Evolutionary conservation across 371 early-diverging fungal species (phyloP).

Genomic region (Smittium mucronatum): DNA sequence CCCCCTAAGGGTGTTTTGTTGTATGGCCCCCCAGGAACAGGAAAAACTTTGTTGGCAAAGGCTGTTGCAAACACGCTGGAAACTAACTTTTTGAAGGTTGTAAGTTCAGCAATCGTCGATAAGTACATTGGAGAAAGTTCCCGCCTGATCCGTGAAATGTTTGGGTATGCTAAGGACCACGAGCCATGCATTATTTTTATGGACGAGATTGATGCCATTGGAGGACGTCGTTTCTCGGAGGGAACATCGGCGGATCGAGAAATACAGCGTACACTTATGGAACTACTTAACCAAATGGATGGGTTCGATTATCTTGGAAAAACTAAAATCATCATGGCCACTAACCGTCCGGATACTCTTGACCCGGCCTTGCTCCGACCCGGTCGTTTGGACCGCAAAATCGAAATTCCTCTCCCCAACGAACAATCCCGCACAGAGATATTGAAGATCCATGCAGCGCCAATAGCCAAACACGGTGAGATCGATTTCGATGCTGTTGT

Average conservation of each 20-base stretch:
- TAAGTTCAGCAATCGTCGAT: constrained; percentile 96
- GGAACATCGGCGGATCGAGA: constrained; percentile 99
- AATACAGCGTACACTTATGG: constrained; percentile 99
- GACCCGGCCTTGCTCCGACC: constrained; percentile 98
- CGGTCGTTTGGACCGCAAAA: constrained; percentile 97
- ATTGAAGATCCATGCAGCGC: constrained; percentile 90
- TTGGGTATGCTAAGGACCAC: constrained; percentile 97
- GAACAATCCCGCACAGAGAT: constrained; percentile 75
- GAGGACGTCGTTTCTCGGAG: constrained; percentile 97
- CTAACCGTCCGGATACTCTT: constrained; percentile 97
- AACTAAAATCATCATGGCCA: constrained; percentile 99
- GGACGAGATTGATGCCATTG: constrained; percentile 99
- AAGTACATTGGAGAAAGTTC: constrained; percentile 99
- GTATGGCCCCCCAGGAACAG: constrained; percentile 98
- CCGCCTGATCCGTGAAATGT: constrained; percentile 96
- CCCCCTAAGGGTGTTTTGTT: constrained; percentile 98
- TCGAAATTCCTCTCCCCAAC: constrained; percentile 96
- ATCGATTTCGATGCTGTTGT: constrained; percentile 96
- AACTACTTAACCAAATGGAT: constrained; percentile 99
- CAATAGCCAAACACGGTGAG: constrained; percentile 93
- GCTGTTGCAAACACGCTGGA: constrained; percentile 96
- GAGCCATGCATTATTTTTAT: constrained; percentile 99
- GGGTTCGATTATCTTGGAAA: constrained; percentile 98
- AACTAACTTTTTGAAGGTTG: constrained; percentile 95
- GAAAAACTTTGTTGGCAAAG: constrained; percentile 82